Evolutionary conservation across 106 monocot species (phyloP).

Genomic region (Allium sativum): DNA sequence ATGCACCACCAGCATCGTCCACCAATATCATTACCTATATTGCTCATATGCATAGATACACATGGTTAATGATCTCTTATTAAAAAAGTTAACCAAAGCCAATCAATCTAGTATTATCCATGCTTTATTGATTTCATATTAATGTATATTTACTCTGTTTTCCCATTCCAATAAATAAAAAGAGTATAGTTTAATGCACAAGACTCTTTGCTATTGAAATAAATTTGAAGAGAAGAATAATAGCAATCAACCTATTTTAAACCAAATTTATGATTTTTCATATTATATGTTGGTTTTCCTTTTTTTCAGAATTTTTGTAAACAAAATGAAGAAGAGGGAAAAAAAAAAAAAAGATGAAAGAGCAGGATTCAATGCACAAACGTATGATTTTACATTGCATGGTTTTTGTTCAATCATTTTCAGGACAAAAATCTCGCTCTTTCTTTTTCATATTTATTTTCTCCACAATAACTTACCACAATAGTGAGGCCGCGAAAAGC

Average conservation of each 20-base stretch:
- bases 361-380: not conserved
- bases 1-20: constrained; percentile 30
- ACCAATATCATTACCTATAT: constrained; percentile 30
- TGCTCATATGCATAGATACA: not conserved
- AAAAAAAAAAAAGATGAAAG: not conserved
- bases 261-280: too few species aligned
- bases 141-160: too few species aligned
- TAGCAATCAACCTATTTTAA: too few species aligned
- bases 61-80: not conserved
- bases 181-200: not conserved
- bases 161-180: too few species aligned
- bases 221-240: too few species aligned
- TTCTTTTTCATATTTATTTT: not conserved
- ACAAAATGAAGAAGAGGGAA: not conserved
- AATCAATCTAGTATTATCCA: not conserved
- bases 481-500: constrained; percentile 45
- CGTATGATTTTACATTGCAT: not conserved
- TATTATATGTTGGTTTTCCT: too few species aligned
- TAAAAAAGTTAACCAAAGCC: not conserved
- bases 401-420: not conserved
- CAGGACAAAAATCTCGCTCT: not conserved
- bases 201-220: too few species aligned
- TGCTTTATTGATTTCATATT: not conserved
- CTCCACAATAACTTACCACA: constrained; percentile 8
- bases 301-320: not conserved